phyloP scores from a whole-genome alignment of 768 basidiomycete species.

The Lactarius hatsudake region DNA sequence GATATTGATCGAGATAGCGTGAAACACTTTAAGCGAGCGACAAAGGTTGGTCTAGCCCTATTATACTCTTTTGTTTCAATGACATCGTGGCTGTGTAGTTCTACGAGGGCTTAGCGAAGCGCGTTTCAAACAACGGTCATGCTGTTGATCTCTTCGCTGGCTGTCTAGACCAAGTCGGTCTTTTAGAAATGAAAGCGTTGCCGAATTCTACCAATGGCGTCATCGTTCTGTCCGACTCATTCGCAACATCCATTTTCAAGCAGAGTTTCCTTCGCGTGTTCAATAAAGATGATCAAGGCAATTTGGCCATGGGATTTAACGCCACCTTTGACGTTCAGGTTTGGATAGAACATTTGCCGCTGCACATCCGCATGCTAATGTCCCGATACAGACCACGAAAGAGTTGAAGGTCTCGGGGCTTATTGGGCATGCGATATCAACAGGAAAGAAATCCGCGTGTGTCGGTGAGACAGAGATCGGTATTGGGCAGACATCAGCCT shows the following conservation, averaged over 20 bases:
- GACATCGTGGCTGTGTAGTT: slow-evolving; percentile 51
- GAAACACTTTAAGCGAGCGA: slow-evolving; percentile 95
- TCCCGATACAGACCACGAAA: slow-evolving; percentile 77
- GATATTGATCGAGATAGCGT: slow-evolving; percentile 96
- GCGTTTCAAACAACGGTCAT: slow-evolving; percentile 92
- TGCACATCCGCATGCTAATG: slow-evolving; percentile 4
- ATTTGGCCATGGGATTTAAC: slow-evolving; percentile 97
- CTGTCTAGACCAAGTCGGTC: slow-evolving; percentile 95
- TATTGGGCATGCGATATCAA: slow-evolving; percentile 96
- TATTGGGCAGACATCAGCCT: slow-evolving; percentile 96
- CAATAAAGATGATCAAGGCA: slow-evolving; percentile 88
- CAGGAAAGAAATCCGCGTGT: slow-evolving; percentile 92
- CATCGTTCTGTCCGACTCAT: slow-evolving; percentile 94
- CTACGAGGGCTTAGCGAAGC: slow-evolving; percentile 91
- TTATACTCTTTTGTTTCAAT: not conserved
- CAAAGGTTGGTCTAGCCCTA: slow-evolving; percentile 60
- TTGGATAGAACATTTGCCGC: slow-evolving; percentile 16
- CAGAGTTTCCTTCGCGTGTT: slow-evolving; percentile 94
- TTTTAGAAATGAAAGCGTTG: slow-evolving; percentile 95
- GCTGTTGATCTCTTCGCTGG: slow-evolving; percentile 95
- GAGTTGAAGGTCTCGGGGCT: slow-evolving; percentile 97
- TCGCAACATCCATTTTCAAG: slow-evolving; percentile 98
- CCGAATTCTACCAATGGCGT: slow-evolving; percentile 96
- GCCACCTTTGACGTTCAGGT: slow-evolving; percentile 98
- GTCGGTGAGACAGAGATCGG: slow-evolving; percentile 99